Evolutionary conservation across 371 early-diverging fungal genomes (phyloP).

Genomic region (Lichtheimia ornata): DNA sequence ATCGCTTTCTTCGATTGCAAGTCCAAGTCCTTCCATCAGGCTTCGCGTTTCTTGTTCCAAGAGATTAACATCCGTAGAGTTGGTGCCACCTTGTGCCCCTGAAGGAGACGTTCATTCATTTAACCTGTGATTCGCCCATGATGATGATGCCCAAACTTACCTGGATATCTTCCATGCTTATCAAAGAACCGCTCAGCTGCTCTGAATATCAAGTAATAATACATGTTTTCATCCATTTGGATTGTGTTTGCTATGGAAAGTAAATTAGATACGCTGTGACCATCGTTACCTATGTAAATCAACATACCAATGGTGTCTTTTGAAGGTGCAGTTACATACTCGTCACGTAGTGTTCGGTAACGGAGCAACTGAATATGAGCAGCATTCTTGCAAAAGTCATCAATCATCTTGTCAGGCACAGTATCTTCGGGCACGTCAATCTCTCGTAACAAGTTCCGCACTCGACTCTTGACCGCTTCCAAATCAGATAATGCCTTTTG

Average conservation of each 20-base stretch:
- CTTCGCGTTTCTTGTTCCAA: conserved; percentile 13
- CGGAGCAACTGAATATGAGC: conserved; percentile 65
- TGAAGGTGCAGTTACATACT: conserved; percentile 43
- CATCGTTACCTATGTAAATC: too few species aligned
- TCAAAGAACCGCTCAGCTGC: conserved; percentile 72
- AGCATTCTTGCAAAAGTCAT: conserved; percentile 86
- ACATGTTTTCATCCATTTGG: conserved; percentile 46
- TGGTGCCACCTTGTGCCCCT: conserved; percentile 30
- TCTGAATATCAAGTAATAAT: conserved; percentile 71
- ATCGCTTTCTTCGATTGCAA: too few species aligned
- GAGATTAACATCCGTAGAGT: conserved; percentile 38
- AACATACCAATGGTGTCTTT: conserved; percentile 53
- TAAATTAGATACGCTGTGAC: conserved; percentile 26
- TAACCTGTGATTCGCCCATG: background rate
- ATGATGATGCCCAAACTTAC: conserved; percentile 18
- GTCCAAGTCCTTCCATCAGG: too few species aligned
- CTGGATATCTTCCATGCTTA: conserved; percentile 58
- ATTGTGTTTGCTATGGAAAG: too few species aligned
- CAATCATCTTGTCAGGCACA: conserved; percentile 73
- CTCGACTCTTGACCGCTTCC: conserved; percentile 52
- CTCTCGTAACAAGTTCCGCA: conserved; percentile 49
- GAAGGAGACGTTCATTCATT: background rate
- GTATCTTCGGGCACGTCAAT: conserved; percentile 49
- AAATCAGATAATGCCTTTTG: conserved; percentile 79
- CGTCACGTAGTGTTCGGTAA: conserved; percentile 62